phyloP scores from a whole-genome alignment of 2,329 filamentous ascomycete genomes.

The Exophiala viscosa region DNA sequence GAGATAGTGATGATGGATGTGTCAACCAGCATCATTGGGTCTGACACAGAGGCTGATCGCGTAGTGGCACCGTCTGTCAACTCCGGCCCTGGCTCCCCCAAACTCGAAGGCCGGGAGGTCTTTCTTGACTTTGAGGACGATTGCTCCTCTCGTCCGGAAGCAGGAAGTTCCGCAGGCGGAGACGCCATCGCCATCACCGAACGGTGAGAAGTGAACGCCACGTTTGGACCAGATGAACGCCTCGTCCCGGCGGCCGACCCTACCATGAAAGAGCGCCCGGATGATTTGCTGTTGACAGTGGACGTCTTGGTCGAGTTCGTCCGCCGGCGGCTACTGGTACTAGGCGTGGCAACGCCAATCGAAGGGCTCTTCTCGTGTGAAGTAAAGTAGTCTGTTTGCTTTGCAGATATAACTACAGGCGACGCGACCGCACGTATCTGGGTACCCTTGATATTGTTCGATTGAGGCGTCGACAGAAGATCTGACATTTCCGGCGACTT shows the following conservation, averaged over 20 bases:
- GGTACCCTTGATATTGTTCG: constrained; percentile 12
- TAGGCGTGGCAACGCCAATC: constrained; percentile 12
- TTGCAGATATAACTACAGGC: constrained; percentile 5
- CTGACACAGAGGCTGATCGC: constrained; percentile 7
- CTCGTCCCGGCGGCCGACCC: constrained; percentile 10
- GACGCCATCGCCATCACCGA: constrained; percentile 24
- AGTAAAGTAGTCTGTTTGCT: constrained; percentile 12
- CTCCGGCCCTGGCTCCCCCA: constrained; percentile 27
- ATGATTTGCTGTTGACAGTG: neutral
- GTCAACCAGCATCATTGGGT: constrained; percentile 9
- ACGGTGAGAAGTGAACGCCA: constrained; percentile 23
- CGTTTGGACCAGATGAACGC: constrained; percentile 13
- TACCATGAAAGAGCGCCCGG: constrained; percentile 11
- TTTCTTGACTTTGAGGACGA: constrained; percentile 9
- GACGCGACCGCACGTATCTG: constrained; percentile 15
- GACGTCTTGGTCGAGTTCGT: constrained; percentile 5
- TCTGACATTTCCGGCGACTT: constrained; percentile 18
- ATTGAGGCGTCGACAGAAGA: constrained; percentile 13
- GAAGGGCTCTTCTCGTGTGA: constrained; percentile 14
- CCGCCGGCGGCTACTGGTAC: constrained; percentile 8
- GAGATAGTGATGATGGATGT: constrained; percentile 8
- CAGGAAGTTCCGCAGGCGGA: constrained; percentile 22
- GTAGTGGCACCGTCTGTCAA: constrained; percentile 13
- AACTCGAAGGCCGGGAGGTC: constrained; percentile 12
- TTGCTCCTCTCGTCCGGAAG: constrained; percentile 1